Evolutionary conservation across 495 filamentous ascomycete genomes (phyloP).

Genomic region (Neurospora sp.): DNA sequence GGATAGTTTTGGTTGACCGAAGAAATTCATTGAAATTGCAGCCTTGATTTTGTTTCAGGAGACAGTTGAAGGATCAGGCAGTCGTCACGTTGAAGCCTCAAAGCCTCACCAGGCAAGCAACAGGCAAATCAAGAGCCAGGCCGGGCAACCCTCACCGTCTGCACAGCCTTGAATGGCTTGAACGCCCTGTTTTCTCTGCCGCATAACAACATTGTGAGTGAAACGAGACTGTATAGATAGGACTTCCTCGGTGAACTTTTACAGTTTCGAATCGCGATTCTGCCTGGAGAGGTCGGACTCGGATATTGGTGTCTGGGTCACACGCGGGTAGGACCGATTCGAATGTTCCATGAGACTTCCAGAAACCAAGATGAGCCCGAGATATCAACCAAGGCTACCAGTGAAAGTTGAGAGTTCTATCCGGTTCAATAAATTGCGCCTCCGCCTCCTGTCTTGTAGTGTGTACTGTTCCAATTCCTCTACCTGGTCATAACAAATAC

Average conservation of each 20-base stretch:
- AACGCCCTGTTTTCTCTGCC: not conserved
- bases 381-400: not conserved
- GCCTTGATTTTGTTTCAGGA: not conserved
- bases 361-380: not conserved
- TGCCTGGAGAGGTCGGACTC: not conserved
- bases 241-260: not conserved
- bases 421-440: not conserved
- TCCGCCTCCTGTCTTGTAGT: not conserved
- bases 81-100: not conserved
- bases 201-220: not conserved
- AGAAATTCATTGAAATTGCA: not conserved
- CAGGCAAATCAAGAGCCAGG: not conserved
- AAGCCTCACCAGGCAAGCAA: not conserved
- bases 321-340: not conserved
- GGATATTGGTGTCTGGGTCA: not conserved
- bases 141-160: not conserved
- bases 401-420: not conserved
- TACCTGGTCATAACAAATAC: not conserved
- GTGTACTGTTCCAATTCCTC: not conserved
- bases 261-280: not conserved
- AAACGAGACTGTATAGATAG: not conserved
- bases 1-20: not conserved
- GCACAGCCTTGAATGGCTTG: not conserved
- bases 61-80: not conserved
- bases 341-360: not conserved